Evolutionary conservation across 163 green algal genomes (phyloP), one percentile per base, ranked within the genome.

Genomic region (Chlorella variabilis): DNA sequence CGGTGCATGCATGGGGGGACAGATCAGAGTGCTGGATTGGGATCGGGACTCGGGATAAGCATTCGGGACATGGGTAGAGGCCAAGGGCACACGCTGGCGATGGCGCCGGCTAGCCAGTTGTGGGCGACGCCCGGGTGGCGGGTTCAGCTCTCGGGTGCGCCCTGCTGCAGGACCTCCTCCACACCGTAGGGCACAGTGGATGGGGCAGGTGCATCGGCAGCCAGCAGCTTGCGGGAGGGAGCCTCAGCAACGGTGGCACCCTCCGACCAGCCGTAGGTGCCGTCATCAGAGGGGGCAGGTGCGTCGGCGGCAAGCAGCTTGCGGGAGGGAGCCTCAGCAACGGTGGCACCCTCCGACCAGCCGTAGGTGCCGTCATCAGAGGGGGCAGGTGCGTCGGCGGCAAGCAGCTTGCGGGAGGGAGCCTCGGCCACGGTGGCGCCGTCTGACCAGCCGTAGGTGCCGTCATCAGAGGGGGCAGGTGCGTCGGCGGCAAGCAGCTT

Each of bases 221-320:
- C 27, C 6, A 67, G 59, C 59, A 67, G 59, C 59, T 67, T 67
- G 59, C 59, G 59, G 59, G 59, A 39, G 29, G 59, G 59, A 23
- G 59, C 59, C 4, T 5, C 29, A 20, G 38, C 59, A 39, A 39
- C n/a, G 20, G 38, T 17, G 20, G 38, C 59, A 67, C n/a, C n/a
- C n/a, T 67, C 59, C 15, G 59, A 39, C 27, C 5, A 39, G 59
- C 59, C 59, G 59, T 67, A 67, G n/a, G 18, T 18, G 29, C 27
- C 27, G 18, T 29, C 54, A 38, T 36, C 59, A 67, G 59, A 67
- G 29, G 59, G 59, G 27, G 27, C 59, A 38, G 59, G 59, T 18
- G 59, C 59, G 4, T 67, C 59, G 59, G 59, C 59, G 59, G 59
- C 27, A 4, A 67, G 59, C 59, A 67, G 59, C 59, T 67, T 67